Conservation (phyloP, 805 yeast species). For the Kuraishia hungarica region DNA sequence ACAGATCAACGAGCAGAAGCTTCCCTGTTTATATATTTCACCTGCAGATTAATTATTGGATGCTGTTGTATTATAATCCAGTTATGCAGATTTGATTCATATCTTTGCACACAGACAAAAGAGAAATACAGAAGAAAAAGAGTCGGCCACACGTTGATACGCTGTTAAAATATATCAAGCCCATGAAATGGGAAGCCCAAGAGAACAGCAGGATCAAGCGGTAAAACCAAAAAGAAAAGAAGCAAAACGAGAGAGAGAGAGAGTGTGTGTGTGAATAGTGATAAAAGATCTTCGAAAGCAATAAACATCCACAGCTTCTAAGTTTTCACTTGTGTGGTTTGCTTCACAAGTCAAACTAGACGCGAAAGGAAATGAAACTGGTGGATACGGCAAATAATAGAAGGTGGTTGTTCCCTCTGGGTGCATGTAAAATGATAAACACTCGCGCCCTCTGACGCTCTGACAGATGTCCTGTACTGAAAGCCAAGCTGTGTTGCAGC, state of each 20-base stretch:
- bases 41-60: too few relatives aligned
- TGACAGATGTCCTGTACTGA: background rate
- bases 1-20: background rate
- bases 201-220: too few relatives aligned
- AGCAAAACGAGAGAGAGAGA: background rate
- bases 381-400: background rate
- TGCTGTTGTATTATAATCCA: too few relatives aligned
- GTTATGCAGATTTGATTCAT: too few relatives aligned
- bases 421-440: background rate
- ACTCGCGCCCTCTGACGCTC: background rate
- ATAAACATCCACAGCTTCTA: too few relatives aligned
- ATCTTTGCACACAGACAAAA: background rate
- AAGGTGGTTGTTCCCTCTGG: background rate
- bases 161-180: too few relatives aligned
- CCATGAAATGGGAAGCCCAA: background rate
- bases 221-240: background rate
- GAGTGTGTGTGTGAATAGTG: too few relatives aligned
- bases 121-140: background rate
- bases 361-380: background rate
- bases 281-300: too few relatives aligned
- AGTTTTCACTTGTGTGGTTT: too few relatives aligned
- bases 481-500: background rate
- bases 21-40: background rate
- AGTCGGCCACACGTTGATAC: background rate
- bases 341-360: too few relatives aligned